phyloP scores from a whole-genome alignment of 2,329 filamentous ascomycete genomes.

The Phaeomoniella chlamydospora region DNA sequence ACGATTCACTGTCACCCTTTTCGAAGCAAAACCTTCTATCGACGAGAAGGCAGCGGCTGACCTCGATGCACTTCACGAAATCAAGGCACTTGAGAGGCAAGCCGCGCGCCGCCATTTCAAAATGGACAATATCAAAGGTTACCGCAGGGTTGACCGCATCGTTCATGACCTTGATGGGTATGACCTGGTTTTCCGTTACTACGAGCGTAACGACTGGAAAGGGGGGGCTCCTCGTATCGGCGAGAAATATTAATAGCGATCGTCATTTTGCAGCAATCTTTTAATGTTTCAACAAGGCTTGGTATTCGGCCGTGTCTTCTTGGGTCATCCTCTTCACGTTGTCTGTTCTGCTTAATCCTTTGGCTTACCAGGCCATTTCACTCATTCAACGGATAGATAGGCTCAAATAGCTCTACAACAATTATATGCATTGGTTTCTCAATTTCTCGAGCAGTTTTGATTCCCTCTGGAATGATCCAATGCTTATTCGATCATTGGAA shows the following conservation, averaged over 20 bases:
- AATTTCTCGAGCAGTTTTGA: too few species aligned
- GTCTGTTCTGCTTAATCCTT: too few species aligned
- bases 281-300: too few species aligned
- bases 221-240: conserved; percentile 49
- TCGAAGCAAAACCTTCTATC: conserved; percentile 62
- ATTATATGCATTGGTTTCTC: too few species aligned
- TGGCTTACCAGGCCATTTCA: too few species aligned
- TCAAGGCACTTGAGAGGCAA: conserved; percentile 26
- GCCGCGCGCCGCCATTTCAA: conserved; percentile 29
- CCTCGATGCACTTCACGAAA: conserved; percentile 16
- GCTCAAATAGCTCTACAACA: too few species aligned
- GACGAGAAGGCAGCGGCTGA: conserved; percentile 24
- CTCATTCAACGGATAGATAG: too few species aligned
- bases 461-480: too few species aligned
- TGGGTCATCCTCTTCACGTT: too few species aligned
- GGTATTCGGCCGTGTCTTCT: too few species aligned
- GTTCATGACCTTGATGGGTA: conserved; percentile 97
- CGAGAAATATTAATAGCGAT: conserved; percentile 30
- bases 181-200: conserved; percentile 91
- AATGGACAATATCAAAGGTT: conserved; percentile 72
- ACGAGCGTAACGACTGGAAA: conserved; percentile 75
- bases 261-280: conserved; percentile 6
- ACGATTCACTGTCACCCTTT: conserved; percentile 93
- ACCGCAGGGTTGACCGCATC: conserved; percentile 81
- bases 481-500: too few species aligned